A percentile compares a stretch with the other conserved stretches of the same genome.
These are phyloP conservation scores for Amaranthus tricolor DNA, from an alignment of 179 eudicot genomes.

Conservation along the genomic window DNA sequence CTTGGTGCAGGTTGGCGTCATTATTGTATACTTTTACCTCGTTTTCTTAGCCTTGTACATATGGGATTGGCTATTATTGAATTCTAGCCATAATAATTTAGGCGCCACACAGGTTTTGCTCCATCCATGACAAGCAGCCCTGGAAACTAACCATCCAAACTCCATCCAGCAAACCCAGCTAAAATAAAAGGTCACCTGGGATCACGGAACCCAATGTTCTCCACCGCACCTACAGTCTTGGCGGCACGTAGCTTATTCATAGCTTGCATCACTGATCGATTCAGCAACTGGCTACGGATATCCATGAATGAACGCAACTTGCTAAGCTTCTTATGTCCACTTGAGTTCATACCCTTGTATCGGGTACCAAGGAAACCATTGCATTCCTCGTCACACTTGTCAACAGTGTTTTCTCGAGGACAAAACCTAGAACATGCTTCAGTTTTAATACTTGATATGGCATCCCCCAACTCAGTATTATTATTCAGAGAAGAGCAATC, in stretches of 20 bases:
- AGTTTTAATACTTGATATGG: slow-evolving; percentile 8
- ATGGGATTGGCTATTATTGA: too few relatives aligned
- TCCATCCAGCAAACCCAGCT: neutral
- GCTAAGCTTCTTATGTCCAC: slow-evolving; percentile 31
- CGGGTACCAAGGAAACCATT: slow-evolving; percentile 15
- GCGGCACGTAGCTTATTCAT: slow-evolving; percentile 50
- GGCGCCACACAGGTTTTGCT: too few relatives aligned
- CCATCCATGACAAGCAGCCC: too few relatives aligned
- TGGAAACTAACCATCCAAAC: neutral
- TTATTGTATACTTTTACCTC: too few relatives aligned
- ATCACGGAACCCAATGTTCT: slow-evolving; percentile 59
- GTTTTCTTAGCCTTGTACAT: too few relatives aligned
- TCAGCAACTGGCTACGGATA: slow-evolving; percentile 69
- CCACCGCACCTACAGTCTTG: slow-evolving; percentile 70
- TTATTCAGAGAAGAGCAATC: slow-evolving; percentile 35
- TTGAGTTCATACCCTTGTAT: slow-evolving; percentile 23
- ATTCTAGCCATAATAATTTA: too few relatives aligned
- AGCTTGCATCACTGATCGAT: slow-evolving; percentile 57
- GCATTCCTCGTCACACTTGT: slow-evolving; percentile 3
- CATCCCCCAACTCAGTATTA: slow-evolving; percentile 14
- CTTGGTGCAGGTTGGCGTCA: too few relatives aligned
- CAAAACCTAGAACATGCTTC: slow-evolving; percentile 44
- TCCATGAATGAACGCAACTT: slow-evolving; percentile 61
- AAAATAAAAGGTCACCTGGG: slow-evolving; percentile 23
- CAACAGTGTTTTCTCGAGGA: slow-evolving; percentile 30